Evolutionary conservation across 1,284 basidiomycete species (phyloP), one percentile per base, ranked within the genome.

Genomic region (Leccinum subrobustum): DNA sequence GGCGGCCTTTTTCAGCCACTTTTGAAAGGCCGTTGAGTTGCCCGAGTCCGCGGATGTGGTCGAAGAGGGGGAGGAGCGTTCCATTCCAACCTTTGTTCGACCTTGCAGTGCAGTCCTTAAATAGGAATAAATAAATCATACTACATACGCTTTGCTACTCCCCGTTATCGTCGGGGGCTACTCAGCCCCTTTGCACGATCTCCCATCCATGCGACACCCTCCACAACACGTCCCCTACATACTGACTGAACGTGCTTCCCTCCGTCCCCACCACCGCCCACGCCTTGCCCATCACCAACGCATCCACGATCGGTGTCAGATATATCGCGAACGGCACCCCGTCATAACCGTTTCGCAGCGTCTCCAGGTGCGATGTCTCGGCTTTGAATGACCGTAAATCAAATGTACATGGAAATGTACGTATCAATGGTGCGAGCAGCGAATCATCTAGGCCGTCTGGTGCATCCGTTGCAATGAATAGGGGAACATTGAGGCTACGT

Each of bases 401-500:
- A 70, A 87, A 88, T n/a, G 79, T 74, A 69, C 91, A 93, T 2
- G 90, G 89, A 70, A 93, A 92, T 3, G 83, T 81, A 29, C 66
- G 73, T 31, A 78, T 74, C 67, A 92, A 83, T 1, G 78, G 70
- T 1, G 66, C 68, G 11, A 92, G 77, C 7, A 79, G 64, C 0
- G 81, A 76, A 67, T 88, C 76, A 0, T 69, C 64, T 2, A 69
- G 68, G 1, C 85, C 82, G 48, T 79, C 75, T 14, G 73, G 66
- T 9, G 82, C 78, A 69, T 92, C 90, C 2, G 90, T 92, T 4
- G 91, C 84, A 60, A 93, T 79, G 73, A 84, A 93, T 23, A 93
- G 68, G 0, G 88, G 88, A 11, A 75, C 76, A 64, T 89, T 89
- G 57, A 91, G 78, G 4, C 68, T 67, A 16, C 66, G 61, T 25